These are phyloP conservation scores for Cladosporium phlei DNA, from an alignment of 2,329 filamentous ascomycete species.

Conservation along the genomic window DNA sequence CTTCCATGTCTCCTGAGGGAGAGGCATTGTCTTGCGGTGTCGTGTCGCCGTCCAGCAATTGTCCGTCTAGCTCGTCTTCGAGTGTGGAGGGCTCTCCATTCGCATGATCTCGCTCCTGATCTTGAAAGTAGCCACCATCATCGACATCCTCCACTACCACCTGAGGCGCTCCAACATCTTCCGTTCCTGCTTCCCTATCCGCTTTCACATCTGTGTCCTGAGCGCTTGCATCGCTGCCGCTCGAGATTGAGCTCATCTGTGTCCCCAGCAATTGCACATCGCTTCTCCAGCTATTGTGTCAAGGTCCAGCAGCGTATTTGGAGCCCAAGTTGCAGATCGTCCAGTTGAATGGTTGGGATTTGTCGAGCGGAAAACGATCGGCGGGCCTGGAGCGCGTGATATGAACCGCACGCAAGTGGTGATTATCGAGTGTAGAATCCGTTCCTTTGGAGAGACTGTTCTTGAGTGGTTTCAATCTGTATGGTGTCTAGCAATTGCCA, in stretches of 20 bases:
- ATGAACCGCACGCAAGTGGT: no score
- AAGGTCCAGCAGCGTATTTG: background rate
- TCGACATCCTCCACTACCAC: constrained; percentile 12
- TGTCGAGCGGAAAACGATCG: background rate
- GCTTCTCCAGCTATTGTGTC: constrained; percentile 34
- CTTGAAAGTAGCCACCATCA: constrained; percentile 6
- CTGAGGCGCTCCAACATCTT: constrained; percentile 16
- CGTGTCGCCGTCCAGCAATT: constrained; percentile 11
- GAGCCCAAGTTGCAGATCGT: no score
- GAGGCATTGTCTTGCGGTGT: constrained; percentile 15
- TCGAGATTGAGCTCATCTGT: constrained; percentile 66
- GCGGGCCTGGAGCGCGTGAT: no score
- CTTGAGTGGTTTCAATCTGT: no score
- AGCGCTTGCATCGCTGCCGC: constrained; percentile 58
- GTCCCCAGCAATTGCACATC: constrained; percentile 48
- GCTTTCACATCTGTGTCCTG: constrained; percentile 50
- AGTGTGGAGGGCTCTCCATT: constrained; percentile 4
- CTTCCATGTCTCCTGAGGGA: constrained; percentile 10
- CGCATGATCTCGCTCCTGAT: background rate
- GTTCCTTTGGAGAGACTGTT: no score
- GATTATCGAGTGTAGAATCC: no score
- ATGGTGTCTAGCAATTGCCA: no score
- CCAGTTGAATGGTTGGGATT: background rate
- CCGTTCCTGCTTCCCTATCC: constrained; percentile 27
- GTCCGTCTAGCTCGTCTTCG: constrained; percentile 13